Evolutionary conservation across 495 filamentous ascomycete genomes (phyloP), one percentile per base, ranked within the genome.

Genomic region (Darksidea phi): DNA sequence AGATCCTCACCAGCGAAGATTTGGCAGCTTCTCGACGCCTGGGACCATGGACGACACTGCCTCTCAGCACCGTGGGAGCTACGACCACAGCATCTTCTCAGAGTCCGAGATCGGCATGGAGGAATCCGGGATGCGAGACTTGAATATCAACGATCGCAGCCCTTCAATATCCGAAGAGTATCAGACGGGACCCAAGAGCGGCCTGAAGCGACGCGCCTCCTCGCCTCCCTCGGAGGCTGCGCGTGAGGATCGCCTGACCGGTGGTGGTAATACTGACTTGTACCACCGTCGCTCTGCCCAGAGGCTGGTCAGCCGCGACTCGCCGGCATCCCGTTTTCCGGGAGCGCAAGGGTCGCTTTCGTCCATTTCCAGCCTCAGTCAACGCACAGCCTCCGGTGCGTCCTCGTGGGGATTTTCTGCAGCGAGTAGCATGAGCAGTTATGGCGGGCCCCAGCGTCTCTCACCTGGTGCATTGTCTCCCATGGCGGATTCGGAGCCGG

Each of bases 181-280:
- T 54, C 75, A 72, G 57, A 74, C 76, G 54, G 72, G 71, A 41
- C 71, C 72, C 48, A 70, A 72, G 66, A 42, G 81, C 72, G 79
- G 89, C 61, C 75, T 87, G 71, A 96, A 96, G 71, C 82, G 91
- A 59, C 79, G 89, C 54, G 90, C 91, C 23, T 91, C 89, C 1
- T 92, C 89, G 23, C 88, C 90, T 23, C 88, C 86, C 1, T 63
- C 70, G 12, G 76, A 75, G 57, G 56, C 63, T 45, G 42, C 54
- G 10, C 76, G 78, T n/a, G 88, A 90, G 26, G 89, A 91, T 65
- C 74, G 81, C 28, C 78, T 77, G 43, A 70, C 87, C 13, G 74
- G 74, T 42, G 67, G 77, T 24, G 86, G 80, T 55, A 82, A 82
- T 32, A 84, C 81, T 64, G 89, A 94, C 68, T 67, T 86, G 41